Percentiles rank a stretch among this genome's conserved stretches.
Conservation (phyloP, 1,284 basidiomycete genomes). For the Anthracocystis panici-leucophaei region DNA sequence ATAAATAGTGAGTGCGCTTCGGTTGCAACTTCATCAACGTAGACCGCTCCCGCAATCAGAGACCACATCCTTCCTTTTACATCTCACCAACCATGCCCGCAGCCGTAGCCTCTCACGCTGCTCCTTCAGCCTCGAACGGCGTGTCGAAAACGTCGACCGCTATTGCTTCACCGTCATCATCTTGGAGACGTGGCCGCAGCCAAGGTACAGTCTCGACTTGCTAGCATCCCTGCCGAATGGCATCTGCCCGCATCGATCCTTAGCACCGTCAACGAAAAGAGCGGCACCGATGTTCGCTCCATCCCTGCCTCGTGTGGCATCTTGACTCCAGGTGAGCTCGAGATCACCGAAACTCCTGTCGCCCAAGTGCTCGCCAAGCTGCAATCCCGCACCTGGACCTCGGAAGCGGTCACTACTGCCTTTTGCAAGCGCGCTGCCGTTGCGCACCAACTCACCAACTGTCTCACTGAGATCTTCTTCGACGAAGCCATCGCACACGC, state of each 20-base stretch:
- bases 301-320: slow-evolving; percentile 38
- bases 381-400: slow-evolving; percentile 26
- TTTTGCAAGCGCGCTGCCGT: slow-evolving; percentile 56
- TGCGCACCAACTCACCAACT: slow-evolving; percentile 55
- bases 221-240: slow-evolving; percentile 33
- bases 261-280: slow-evolving; percentile 9
- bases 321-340: slow-evolving; percentile 30
- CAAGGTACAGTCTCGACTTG: slow-evolving; percentile 35
- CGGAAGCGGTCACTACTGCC: slow-evolving; percentile 37
- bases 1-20: background rate
- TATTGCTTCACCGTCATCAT: slow-evolving; percentile 14
- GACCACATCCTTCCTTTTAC: background rate
- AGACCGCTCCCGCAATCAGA: background rate
- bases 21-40: too few relatives aligned
- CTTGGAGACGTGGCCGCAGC: slow-evolving; percentile 41
- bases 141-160: slow-evolving; percentile 17
- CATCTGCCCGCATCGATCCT: slow-evolving; percentile 24
- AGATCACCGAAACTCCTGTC: slow-evolving; percentile 38
- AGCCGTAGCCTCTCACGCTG: slow-evolving; percentile 15
- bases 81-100: slow-evolving; percentile 20
- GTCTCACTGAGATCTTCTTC: slow-evolving; percentile 50
- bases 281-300: slow-evolving; percentile 30
- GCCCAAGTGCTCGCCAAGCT: slow-evolving; percentile 24
- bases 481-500: slow-evolving; percentile 40
- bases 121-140: slow-evolving; percentile 10